phyloP scores from a whole-genome alignment of 2,329 filamentous ascomycete genomes.

The Microdochium trichocladiopsis region DNA sequence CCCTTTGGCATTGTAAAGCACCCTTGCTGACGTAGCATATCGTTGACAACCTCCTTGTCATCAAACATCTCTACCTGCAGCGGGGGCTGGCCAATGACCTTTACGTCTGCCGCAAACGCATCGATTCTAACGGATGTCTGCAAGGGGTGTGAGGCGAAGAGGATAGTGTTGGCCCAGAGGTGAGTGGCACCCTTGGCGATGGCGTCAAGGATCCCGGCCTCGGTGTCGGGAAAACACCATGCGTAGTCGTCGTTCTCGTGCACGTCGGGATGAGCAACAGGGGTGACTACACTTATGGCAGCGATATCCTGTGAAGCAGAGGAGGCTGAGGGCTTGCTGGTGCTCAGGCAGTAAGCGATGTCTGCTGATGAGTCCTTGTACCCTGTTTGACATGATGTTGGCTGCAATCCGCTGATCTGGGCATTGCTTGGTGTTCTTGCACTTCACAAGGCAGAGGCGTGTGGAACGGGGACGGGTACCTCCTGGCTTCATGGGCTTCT shows the following conservation, averaged over 20 bases:
- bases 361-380: slow-evolving; percentile 41
- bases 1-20: slow-evolving; percentile 30
- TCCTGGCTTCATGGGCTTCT: slow-evolving; percentile 41
- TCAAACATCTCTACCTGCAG: slow-evolving; percentile 39
- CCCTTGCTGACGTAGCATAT: slow-evolving; percentile 25
- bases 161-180: slow-evolving; percentile 43
- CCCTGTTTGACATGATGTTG: slow-evolving; percentile 17
- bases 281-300: slow-evolving; percentile 26
- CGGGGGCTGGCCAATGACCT: slow-evolving; percentile 37
- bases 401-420: too few species aligned
- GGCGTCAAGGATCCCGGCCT: slow-evolving; percentile 30
- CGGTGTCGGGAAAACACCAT: slow-evolving; percentile 36
- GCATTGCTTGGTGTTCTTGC: too few species aligned
- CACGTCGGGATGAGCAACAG: slow-evolving; percentile 18
- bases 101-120: slow-evolving; percentile 18
- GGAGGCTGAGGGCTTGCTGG: slow-evolving; percentile 1
- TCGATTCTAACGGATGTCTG: slow-evolving; percentile 29
- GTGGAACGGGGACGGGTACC: slow-evolving; percentile 17
- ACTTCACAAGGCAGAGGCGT: too few species aligned
- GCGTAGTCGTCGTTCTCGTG: slow-evolving; percentile 13
- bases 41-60: slow-evolving; percentile 41
- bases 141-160: slow-evolving; percentile 39
- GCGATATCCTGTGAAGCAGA: slow-evolving; percentile 12
- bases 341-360: slow-evolving; percentile 31
- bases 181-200: slow-evolving; percentile 32